These are phyloP conservation scores for Lolium perenne DNA, from an alignment of 176 grass and related monocot genomes.

Conservation along the genomic window DNA sequence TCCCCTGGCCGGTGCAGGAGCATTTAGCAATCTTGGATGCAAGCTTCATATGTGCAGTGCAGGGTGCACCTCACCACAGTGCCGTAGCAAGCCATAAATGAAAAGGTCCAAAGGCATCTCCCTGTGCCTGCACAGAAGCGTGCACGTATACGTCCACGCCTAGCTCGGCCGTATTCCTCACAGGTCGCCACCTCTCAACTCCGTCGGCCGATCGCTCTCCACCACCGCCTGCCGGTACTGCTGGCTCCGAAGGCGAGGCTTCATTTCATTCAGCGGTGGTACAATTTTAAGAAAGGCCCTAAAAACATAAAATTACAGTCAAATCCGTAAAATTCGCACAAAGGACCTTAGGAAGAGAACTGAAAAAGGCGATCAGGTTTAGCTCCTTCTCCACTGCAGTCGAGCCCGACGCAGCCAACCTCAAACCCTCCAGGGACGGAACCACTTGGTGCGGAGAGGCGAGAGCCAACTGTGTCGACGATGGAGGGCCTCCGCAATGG, in stretches of 20 bases:
- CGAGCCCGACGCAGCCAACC: too few relatives aligned
- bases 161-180: constrained; percentile 8
- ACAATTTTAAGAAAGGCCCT: too few relatives aligned
- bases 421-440: too few relatives aligned
- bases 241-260: neutral
- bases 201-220: neutral
- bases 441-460: too few relatives aligned
- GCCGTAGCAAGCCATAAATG: constrained; percentile 44
- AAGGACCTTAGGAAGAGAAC: too few relatives aligned
- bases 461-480: too few relatives aligned
- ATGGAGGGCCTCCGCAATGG: too few relatives aligned
- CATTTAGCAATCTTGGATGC: constrained; percentile 41
- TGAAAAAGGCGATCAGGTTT: too few relatives aligned
- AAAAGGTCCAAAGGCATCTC: constrained; percentile 18
- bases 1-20: constrained; percentile 36
- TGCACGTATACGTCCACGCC: constrained; percentile 9
- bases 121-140: constrained; percentile 4
- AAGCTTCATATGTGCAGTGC: constrained; percentile 23
- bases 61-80: neutral
- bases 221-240: neutral
- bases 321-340: too few relatives aligned
- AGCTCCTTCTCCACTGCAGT: too few relatives aligned
- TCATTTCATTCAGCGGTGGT: too few relatives aligned
- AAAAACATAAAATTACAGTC: too few relatives aligned
- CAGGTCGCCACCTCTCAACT: neutral